Evolutionary conservation across 2,329 filamentous ascomycete species (phyloP).

Genomic region (Spiromastix sp.): DNA sequence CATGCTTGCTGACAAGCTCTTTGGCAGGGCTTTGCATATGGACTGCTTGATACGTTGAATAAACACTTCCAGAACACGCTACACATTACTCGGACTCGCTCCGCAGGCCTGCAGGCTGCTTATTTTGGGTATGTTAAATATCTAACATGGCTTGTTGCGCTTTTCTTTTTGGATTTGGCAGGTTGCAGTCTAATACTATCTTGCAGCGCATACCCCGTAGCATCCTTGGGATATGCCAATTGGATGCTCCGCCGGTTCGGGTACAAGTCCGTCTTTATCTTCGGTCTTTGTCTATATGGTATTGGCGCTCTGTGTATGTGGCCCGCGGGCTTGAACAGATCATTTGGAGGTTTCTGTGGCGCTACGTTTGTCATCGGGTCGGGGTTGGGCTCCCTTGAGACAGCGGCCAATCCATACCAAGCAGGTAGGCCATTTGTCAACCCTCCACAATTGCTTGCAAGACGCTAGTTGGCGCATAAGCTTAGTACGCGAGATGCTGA

Average conservation of each 20-base stretch:
- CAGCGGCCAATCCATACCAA: conserved; percentile 67
- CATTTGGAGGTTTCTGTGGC: conserved; percentile 64
- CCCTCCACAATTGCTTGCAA: too few relatives aligned
- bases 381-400: conserved; percentile 64
- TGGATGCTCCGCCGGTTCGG: conserved; percentile 62
- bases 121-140: conserved; percentile 51
- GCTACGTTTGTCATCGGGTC: conserved; percentile 63
- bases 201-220: conserved; percentile 43
- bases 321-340: conserved; percentile 64
- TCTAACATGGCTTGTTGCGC: conserved; percentile 5
- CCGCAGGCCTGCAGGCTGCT: conserved; percentile 52
- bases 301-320: conserved; percentile 73
- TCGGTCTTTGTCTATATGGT: conserved; percentile 59
- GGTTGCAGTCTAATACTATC: too few relatives aligned
- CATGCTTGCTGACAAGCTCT: not conserved
- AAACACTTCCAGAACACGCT: conserved; percentile 50
- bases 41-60: conserved; percentile 41
- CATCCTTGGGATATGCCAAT: conserved; percentile 42
- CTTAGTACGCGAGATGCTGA: too few relatives aligned
- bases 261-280: conserved; percentile 71
- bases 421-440: conserved; percentile 33
- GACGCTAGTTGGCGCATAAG: too few relatives aligned
- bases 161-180: too few relatives aligned
- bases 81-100: conserved; percentile 45
- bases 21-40: conserved; percentile 39